Conservation (phyloP, 768 basidiomycete genomes). For the Harrya chromipes region DNA sequence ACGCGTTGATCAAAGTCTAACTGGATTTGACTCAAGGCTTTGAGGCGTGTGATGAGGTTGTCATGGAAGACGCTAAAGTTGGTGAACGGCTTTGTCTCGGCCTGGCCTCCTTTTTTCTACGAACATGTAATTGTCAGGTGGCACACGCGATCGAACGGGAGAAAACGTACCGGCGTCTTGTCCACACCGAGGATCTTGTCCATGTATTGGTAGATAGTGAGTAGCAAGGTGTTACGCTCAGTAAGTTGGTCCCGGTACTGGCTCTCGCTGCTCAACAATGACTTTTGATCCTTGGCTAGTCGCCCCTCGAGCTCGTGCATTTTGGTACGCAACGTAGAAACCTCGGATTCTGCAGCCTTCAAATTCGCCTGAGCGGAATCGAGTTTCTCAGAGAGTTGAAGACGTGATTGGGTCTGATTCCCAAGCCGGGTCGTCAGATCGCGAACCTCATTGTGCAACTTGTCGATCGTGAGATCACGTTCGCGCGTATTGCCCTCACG, state of each 20-base stretch:
- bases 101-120: constrained; percentile 72
- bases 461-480: constrained; percentile 70
- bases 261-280: constrained; percentile 64
- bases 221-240: constrained; percentile 85
- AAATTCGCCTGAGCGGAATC: constrained; percentile 62
- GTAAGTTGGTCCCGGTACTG: constrained; percentile 91
- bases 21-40: constrained; percentile 80
- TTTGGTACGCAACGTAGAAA: constrained; percentile 53
- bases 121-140: background rate
- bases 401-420: constrained; percentile 79
- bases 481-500: constrained; percentile 64
- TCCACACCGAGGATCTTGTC: constrained; percentile 91
- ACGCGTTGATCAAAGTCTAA: constrained; percentile 80
- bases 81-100: constrained; percentile 88
- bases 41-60: constrained; percentile 85
- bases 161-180: constrained; percentile 69
- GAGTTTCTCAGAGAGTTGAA: constrained; percentile 89
- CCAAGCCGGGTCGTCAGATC: constrained; percentile 79
- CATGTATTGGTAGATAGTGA: constrained; percentile 94
- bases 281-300: constrained; percentile 77
- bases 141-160: background rate
- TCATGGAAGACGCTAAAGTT: constrained; percentile 95
- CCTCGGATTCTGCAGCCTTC: constrained; percentile 67
- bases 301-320: constrained; percentile 76
- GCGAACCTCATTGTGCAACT: constrained; percentile 72